A percentile compares a stretch with the other conserved stretches of the same genome.
Conservation (phyloP, 1,284 basidiomycete species). For the Tremellales sp. region DNA sequence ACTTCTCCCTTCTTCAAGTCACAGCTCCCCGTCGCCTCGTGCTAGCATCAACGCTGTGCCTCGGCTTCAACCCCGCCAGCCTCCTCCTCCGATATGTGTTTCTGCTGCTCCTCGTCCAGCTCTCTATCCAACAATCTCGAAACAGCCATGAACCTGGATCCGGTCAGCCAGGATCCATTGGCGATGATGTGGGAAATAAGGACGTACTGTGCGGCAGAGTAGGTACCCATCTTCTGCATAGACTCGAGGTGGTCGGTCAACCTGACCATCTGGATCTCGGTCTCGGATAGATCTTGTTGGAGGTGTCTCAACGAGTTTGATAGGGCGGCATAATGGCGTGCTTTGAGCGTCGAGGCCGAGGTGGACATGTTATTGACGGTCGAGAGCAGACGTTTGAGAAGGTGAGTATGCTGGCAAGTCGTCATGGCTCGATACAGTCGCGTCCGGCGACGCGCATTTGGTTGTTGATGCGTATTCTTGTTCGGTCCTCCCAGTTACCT, state of each 20-base stretch:
- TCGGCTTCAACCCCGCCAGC: neutral
- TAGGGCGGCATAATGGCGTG: conserved; percentile 44
- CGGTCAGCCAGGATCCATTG: neutral
- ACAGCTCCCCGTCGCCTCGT: no score
- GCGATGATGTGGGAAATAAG: neutral
- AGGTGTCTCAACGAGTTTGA: conserved; percentile 35
- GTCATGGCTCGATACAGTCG: no score
- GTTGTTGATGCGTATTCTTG: no score
- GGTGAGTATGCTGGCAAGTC: no score
- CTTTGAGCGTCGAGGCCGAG: conserved; percentile 26
- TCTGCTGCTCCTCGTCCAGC: conserved; percentile 14
- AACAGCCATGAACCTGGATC: conserved; percentile 47
- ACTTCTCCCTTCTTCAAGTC: no score
- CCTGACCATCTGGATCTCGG: conserved; percentile 33
- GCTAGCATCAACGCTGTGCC: no score
- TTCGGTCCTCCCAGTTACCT: no score
- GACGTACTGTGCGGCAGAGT: conserved; percentile 46
- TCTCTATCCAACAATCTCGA: conserved; percentile 45
- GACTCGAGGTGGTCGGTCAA: conserved; percentile 37
- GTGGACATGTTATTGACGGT: conserved; percentile 26
- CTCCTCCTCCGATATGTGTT: neutral
- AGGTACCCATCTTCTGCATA: conserved; percentile 38
- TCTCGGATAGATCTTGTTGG: conserved; percentile 36
- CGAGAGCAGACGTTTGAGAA: no score
- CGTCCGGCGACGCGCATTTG: no score